Evolutionary conservation across 805 yeast species (phyloP).

Genomic region (Candida loeiensis): DNA sequence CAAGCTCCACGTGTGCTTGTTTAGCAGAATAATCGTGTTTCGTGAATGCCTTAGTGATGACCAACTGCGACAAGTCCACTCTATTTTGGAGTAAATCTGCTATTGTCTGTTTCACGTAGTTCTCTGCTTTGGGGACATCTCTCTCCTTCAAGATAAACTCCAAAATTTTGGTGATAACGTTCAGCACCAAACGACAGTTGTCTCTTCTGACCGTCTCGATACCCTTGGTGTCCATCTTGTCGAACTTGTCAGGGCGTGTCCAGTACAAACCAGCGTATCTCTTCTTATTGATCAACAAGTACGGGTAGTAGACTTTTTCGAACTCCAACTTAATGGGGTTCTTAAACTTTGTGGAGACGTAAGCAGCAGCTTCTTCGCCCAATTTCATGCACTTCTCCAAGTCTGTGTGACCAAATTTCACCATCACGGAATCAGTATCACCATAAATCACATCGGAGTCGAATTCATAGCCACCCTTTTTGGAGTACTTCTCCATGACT

Average conservation of each 20-base stretch:
- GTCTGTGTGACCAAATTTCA: conserved; percentile 84
- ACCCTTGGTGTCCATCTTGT: conserved; percentile 98
- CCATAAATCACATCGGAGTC: conserved; percentile 94
- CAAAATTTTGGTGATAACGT: conserved; percentile 88
- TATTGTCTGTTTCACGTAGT: conserved; percentile 80
- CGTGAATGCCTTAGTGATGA: conserved; percentile 89
- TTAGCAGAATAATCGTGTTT: conserved; percentile 90
- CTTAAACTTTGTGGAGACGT: conserved; percentile 72
- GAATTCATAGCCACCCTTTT: conserved; percentile 76
- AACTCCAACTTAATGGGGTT: conserved; percentile 92
- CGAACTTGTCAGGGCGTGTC: conserved; percentile 89
- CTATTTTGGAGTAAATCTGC: conserved; percentile 88
- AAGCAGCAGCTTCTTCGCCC: conserved; percentile 92
- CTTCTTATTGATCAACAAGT: conserved; percentile 88
- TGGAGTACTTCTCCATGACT: conserved; percentile 75
- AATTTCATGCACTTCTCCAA: conserved; percentile 80
- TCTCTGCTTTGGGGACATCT: conserved; percentile 79
- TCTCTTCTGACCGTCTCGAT: conserved; percentile 98
- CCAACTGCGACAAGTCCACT: conserved; percentile 88
- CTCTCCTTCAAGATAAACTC: conserved; percentile 82
- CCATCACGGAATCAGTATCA: conserved; percentile 99
- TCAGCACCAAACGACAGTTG: conserved; percentile 90
- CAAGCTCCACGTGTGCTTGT: conserved; percentile 95
- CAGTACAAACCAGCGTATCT: conserved; percentile 96
- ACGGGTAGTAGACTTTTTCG: conserved; percentile 95